These are phyloP conservation scores for Eragrostis nindensis DNA, from an alignment of 176 grass and related monocot species.

Conservation along the genomic window DNA sequence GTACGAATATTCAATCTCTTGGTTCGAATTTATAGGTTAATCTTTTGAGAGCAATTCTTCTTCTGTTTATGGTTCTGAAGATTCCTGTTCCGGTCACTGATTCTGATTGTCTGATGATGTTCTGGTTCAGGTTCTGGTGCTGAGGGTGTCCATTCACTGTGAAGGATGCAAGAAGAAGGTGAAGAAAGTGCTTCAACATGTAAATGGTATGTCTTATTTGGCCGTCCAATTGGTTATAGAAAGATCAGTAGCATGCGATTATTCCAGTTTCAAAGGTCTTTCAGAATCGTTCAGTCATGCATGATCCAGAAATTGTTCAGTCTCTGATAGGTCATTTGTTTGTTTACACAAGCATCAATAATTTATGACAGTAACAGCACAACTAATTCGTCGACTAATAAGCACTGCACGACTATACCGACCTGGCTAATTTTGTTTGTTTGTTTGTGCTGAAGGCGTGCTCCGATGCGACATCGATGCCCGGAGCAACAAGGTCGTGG, in stretches of 20 bases:
- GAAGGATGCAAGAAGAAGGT: constrained; percentile 84
- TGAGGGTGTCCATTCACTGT: constrained; percentile 70
- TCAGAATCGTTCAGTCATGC: neutral
- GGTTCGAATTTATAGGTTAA: neutral
- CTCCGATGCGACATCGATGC: constrained; percentile 59
- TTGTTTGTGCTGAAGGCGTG: constrained; percentile 46
- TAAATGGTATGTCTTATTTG: constrained; percentile 34
- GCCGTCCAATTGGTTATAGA: neutral
- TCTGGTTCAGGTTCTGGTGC: constrained; percentile 49
- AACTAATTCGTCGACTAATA: neutral
- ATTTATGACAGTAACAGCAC: neutral
- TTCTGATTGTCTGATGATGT: neutral
- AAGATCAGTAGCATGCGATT: neutral
- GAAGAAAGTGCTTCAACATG: constrained; percentile 52
- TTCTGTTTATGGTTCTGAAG: neutral
- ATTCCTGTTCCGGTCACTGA: neutral
- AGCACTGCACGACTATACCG: neutral
- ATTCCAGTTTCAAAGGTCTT: neutral
- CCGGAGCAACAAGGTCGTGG: constrained; percentile 59
- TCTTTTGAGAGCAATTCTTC: neutral
- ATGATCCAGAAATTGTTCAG: neutral
- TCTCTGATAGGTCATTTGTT: too few relatives aligned
- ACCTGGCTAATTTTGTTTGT: neutral
- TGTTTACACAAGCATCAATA: neutral
- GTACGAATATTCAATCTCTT: constrained; percentile 30